Percentiles rank a stretch among this genome's conserved stretches.
Conservation (phyloP, 306 rosid genomes). For the Alnus glutinosa region DNA sequence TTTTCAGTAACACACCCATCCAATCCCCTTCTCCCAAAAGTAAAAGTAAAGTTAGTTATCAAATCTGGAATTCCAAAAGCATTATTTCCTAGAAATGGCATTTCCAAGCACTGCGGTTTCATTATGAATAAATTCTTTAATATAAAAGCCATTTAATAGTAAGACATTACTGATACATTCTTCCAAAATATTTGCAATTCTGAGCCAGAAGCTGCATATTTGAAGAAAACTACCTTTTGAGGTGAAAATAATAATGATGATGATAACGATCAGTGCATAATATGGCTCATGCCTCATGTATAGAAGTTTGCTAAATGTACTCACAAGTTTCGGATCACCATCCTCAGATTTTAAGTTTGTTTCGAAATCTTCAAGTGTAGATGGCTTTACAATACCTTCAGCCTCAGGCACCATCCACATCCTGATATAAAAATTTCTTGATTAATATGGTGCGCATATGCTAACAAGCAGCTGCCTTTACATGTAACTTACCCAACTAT, state of each 20-base stretch:
- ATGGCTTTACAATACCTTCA: conserved; percentile 45
- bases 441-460: conserved; percentile 19
- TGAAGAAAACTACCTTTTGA: background rate
- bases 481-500: conserved; percentile 9
- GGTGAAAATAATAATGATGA: background rate
- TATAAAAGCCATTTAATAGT: background rate
- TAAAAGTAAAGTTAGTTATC: background rate
- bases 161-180: background rate
- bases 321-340: conserved; percentile 60
- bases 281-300: background rate
- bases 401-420: conserved; percentile 62
- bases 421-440: conserved; percentile 46
- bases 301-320: conserved; percentile 30
- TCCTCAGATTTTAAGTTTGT: conserved; percentile 38
- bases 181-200: background rate
- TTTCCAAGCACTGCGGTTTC: conserved; percentile 1
- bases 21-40: background rate
- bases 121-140: background rate
- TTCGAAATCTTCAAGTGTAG: conserved; percentile 37
- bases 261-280: background rate
- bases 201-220: background rate
- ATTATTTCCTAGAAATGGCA: conserved; percentile 1
- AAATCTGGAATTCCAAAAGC: background rate
- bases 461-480: conserved; percentile 19
- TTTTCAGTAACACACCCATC: background rate